These are phyloP conservation scores for Fagopyrum tataricum DNA, from an alignment of 148 eudicot genomes.

Conservation along the genomic window DNA sequence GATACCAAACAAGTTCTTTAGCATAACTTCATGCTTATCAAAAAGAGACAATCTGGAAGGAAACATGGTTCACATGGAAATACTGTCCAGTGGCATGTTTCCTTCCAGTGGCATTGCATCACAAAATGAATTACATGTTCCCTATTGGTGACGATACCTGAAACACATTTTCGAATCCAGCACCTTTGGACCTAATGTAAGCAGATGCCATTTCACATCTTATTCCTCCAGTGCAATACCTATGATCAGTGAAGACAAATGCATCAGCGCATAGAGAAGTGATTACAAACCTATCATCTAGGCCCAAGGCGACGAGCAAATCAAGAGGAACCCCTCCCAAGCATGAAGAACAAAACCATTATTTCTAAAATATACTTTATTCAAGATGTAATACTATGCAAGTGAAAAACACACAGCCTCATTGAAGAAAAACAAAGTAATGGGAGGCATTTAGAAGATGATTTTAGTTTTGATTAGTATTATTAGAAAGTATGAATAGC, in stretches of 20 bases:
- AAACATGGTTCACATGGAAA: neutral
- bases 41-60: neutral
- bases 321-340: neutral
- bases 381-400: neutral
- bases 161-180: conserved; percentile 94
- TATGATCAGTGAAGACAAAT: conserved; percentile 15
- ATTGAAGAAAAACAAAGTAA: neutral
- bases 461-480: too few species aligned
- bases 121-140: neutral
- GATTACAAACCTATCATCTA: neutral
- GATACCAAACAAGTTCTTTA: neutral
- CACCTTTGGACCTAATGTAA: conserved; percentile 84
- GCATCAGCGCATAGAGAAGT: neutral
- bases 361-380: neutral
- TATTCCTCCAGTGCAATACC: conserved; percentile 99
- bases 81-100: too few species aligned
- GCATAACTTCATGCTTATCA: neutral
- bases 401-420: neutral
- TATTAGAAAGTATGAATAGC: neutral
- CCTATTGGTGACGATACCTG: conserved; percentile 42
- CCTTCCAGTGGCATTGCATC: neutral
- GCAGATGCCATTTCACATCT: conserved; percentile 99
- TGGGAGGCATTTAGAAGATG: too few species aligned
- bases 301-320: neutral
- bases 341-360: neutral